Conservation (phyloP, 23 red algal genomes). For the Pyropia haitanensis region DNA sequence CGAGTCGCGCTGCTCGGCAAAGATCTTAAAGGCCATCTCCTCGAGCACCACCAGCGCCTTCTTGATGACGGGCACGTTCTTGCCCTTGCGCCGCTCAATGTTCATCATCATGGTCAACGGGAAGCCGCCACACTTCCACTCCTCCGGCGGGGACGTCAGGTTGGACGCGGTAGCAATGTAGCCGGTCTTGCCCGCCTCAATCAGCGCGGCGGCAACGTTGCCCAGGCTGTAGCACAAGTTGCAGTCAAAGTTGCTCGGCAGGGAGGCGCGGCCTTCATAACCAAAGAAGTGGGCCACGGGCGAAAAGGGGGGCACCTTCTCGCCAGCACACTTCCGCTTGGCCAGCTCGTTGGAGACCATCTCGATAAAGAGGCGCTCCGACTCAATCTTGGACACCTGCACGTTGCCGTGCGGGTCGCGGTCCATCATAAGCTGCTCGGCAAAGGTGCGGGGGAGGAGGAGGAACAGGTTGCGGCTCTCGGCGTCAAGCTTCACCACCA, state of each 20-base stretch:
- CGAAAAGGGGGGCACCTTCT: slow-evolving; percentile 50
- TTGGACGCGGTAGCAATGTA: slow-evolving; percentile 67
- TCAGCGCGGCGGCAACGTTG: slow-evolving; percentile 70
- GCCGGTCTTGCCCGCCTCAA: slow-evolving; percentile 64
- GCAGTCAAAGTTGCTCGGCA: slow-evolving; percentile 93
- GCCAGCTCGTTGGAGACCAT: slow-evolving; percentile 63
- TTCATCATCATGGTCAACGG: slow-evolving; percentile 99
- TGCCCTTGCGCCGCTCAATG: slow-evolving; percentile 86
- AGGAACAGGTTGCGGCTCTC: slow-evolving; percentile 44
- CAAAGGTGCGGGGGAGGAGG: slow-evolving; percentile 51
- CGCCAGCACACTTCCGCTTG: slow-evolving; percentile 54
- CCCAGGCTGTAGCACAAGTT: slow-evolving; percentile 94
- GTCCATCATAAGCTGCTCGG: slow-evolving; percentile 83
- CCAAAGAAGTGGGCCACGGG: slow-evolving; percentile 83
- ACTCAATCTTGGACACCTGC: slow-evolving; percentile 92
- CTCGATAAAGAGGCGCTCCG: slow-evolving; percentile 78
- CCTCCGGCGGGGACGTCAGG: slow-evolving; percentile 62
- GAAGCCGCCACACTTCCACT: slow-evolving; percentile 79
- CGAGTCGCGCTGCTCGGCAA: slow-evolving; percentile 37
- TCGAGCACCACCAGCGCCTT: slow-evolving; percentile 82
- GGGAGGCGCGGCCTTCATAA: slow-evolving; percentile 85
- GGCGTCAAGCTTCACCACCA: slow-evolving; percentile 22
- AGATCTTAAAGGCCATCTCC: slow-evolving; percentile 66
- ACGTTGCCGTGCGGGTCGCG: slow-evolving; percentile 98
- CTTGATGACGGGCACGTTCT: slow-evolving; percentile 82